These are phyloP conservation scores for Phytophthora macrochlamydospora DNA, from an alignment of 352 stramenopile genomes.

Conservation along the genomic window DNA sequence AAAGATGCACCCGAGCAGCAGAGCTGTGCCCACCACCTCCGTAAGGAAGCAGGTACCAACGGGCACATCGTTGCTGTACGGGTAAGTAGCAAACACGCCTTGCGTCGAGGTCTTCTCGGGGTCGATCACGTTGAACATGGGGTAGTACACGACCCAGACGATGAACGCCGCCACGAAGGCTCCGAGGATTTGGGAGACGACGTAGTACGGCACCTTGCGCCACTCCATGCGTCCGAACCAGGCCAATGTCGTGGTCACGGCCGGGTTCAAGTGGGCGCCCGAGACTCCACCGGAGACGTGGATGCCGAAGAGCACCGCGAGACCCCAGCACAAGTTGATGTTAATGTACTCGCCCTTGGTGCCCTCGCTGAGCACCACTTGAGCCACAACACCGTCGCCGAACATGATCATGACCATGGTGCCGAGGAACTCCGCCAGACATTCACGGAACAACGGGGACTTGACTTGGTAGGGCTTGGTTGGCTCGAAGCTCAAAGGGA, in stretches of 20 bases:
- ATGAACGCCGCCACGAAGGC: constrained; percentile 53
- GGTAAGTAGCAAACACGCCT: constrained; percentile 61
- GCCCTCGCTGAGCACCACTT: constrained; percentile 58
- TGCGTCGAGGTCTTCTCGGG: constrained; percentile 43
- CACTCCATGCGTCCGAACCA: constrained; percentile 56
- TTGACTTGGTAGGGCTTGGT: constrained; percentile 45
- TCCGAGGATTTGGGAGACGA: constrained; percentile 55
- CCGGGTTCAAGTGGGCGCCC: constrained; percentile 70
- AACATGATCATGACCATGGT: constrained; percentile 75
- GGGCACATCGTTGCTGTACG: constrained; percentile 35
- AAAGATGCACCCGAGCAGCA: constrained; percentile 71
- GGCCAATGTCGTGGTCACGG: constrained; percentile 60
- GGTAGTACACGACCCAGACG: constrained; percentile 64
- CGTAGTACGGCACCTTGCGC: constrained; percentile 62
- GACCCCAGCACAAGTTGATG: constrained; percentile 77
- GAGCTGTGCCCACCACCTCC: constrained; percentile 62
- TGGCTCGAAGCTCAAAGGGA: constrained; percentile 25
- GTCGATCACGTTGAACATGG: constrained; percentile 52
- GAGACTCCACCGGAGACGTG: constrained; percentile 60
- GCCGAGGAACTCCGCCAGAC: constrained; percentile 65
- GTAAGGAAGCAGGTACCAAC: constrained; percentile 57
- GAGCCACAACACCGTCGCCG: constrained; percentile 63
- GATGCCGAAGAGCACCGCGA: constrained; percentile 75
- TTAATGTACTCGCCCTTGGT: constrained; percentile 69
- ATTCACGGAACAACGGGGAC: constrained; percentile 51